Percentiles rank a stretch among this genome's conserved stretches.
phyloP scores from a whole-genome alignment of 345 rosid species.

The Eucalyptus sp. region DNA sequence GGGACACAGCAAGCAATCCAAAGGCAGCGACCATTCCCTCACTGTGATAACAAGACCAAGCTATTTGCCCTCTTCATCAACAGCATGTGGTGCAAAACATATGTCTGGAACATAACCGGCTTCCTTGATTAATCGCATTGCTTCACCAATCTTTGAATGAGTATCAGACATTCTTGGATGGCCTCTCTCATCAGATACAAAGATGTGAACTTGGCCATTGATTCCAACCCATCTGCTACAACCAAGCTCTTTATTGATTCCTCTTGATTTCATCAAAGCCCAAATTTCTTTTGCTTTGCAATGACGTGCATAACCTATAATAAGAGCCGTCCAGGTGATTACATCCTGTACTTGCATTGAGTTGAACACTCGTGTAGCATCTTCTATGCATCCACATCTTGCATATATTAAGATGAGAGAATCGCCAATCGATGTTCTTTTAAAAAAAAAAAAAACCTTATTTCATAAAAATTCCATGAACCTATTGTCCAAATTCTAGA shows the following conservation, averaged over 20 bases:
- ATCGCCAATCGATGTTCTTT: constrained; percentile 38
- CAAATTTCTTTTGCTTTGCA: constrained; percentile 67
- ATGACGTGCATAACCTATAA: constrained; percentile 81
- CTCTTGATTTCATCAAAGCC: constrained; percentile 56
- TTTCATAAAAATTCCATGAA: constrained; percentile 49
- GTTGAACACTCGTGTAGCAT: constrained; percentile 43
- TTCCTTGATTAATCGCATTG: constrained; percentile 50
- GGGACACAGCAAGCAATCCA: constrained; percentile 42
- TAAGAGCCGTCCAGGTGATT: constrained; percentile 79
- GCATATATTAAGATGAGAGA: constrained; percentile 78
- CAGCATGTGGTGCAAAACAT: constrained; percentile 64
- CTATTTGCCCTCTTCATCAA: constrained; percentile 63
- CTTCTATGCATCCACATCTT: constrained; percentile 63
- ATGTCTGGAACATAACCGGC: constrained; percentile 69
- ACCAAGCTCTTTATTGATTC: constrained; percentile 71
- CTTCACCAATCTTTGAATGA: constrained; percentile 59
- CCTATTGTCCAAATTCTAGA: constrained; percentile 68
- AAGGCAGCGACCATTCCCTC: constrained; percentile 82
- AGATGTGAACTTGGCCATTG: constrained; percentile 44
- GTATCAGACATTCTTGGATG: constrained; percentile 53
- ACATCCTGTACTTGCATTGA: constrained; percentile 48
- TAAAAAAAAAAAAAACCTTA: constrained; percentile 6
- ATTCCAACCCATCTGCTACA: constrained; percentile 56
- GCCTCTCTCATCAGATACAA: constrained; percentile 65
- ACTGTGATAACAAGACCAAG: constrained; percentile 80